These are phyloP conservation scores for Neurospora discreta DNA, from an alignment of 495 filamentous ascomycete genomes.

Conservation along the genomic window DNA sequence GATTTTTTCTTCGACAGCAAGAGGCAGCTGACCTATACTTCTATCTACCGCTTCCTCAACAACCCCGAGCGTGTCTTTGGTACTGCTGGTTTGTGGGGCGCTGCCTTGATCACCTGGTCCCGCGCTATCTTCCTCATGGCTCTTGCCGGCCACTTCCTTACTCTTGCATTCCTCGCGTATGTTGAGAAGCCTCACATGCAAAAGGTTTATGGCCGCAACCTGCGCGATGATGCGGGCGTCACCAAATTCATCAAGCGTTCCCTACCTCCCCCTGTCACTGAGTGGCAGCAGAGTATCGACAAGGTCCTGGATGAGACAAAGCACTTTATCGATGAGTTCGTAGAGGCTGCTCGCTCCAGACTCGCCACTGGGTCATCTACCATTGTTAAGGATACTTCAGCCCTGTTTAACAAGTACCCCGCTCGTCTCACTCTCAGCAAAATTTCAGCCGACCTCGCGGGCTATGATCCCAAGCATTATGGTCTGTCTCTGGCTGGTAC, in stretches of 20 bases:
- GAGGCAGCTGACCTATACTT: conserved; percentile 84
- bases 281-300: conserved; percentile 74
- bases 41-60: conserved; percentile 96
- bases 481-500: conserved; percentile 62
- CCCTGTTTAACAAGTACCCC: conserved; percentile 83
- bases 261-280: conserved; percentile 64
- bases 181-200: conserved; percentile 98
- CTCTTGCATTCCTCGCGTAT: conserved; percentile 79
- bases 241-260: conserved; percentile 81
- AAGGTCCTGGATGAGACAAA: conserved; percentile 73
- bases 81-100: conserved; percentile 91
- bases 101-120: conserved; percentile 85
- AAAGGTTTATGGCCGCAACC: conserved; percentile 78
- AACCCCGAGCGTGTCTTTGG: conserved; percentile 93
- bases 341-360: conserved; percentile 80
- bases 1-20: conserved; percentile 92
- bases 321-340: conserved; percentile 81
- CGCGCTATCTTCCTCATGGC: conserved; percentile 73
- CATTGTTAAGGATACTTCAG: conserved; percentile 78
- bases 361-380: conserved; percentile 76
- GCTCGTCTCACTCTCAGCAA: conserved; percentile 77
- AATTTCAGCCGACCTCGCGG: conserved; percentile 69
- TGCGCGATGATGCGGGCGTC: conserved; percentile 80
- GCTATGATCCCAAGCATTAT: conserved; percentile 77
- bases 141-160: conserved; percentile 71